Base-by-base conservation (phyloP, 1,139 yeast species). In the Pneumocystis jirovecii region DNA sequence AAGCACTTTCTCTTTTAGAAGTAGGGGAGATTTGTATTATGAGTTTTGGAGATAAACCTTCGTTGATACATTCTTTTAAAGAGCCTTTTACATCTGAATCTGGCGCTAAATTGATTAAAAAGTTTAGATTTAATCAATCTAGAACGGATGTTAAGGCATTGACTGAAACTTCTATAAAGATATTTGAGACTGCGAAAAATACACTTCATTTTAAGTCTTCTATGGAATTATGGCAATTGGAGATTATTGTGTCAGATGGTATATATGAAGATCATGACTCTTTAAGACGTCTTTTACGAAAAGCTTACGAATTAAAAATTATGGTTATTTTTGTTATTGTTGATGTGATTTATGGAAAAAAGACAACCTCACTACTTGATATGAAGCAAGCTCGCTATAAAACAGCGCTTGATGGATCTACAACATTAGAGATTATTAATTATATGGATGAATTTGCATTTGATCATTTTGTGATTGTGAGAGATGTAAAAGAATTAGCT, bases 391-490 rank as follows among this genome's bases (percentile, higher is more conserved):
- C 91, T 45, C 83, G 81, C 67, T 95, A 91, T 72, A 80, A 82
- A 21, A 84, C 88, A 50, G 86, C 85, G 69, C 80, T 76, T n/a
- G 79, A 80, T 64, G 97, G 97, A 2, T 82, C 82, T 66, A 81
- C 84, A 83, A 82, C 82, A 61, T 78, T 95, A 69, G 82, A 86
- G 74, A 95, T 95, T 68, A 86, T 84, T 68, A 87, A 86, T 71
- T 95, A 95, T 72, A 81, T 95, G 76, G 97, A 93, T 71, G 83
- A 88, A 35, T 95, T 95, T 84, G 97, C 98, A 71, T 95, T 95
- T 76, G 97, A 95, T 73, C 93, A 87, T 74, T 95, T 91, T 72
- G 96, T 93, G 68, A 93, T 95, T 71, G 97, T 95, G 56, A 85
- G 89, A 72, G 85, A 93, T 73, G 88, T 95, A 69, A 81, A 82